phyloP scores from a whole-genome alignment of 169 alveolate genomes.

The Eimeria sp. region DNA sequence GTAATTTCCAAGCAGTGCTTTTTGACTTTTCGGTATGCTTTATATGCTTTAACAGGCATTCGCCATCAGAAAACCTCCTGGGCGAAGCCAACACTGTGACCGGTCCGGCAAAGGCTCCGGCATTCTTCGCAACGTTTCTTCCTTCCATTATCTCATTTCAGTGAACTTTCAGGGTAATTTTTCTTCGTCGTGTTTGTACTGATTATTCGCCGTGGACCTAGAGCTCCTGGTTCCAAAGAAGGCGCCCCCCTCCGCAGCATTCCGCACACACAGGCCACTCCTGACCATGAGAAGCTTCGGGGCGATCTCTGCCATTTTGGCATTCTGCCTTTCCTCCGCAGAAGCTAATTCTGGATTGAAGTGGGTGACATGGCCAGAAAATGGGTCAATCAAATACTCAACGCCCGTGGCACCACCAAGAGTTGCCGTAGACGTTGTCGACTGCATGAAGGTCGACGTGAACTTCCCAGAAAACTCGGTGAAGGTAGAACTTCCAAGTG shows the following conservation, averaged over 20 bases:
- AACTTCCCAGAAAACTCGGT: background rate
- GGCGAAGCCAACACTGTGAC: background rate
- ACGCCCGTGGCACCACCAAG: background rate
- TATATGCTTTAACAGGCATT: background rate
- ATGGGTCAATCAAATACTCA: conserved; percentile 35
- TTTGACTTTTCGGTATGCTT: background rate
- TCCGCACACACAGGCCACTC: background rate
- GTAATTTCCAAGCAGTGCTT: background rate
- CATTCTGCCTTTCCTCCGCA: conserved; percentile 15
- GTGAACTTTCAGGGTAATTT: background rate
- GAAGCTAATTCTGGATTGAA: background rate
- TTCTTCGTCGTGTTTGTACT: background rate
- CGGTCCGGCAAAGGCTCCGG: background rate
- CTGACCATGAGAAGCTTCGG: conserved; percentile 54
- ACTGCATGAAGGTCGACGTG: background rate
- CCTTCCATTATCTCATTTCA: conserved; percentile 29
- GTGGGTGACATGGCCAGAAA: conserved; percentile 3
- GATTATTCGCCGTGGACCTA: background rate
- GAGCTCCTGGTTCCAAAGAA: conserved; percentile 5
- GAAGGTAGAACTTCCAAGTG: background rate
- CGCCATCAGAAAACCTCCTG: background rate
- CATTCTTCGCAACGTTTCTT: conserved; percentile 10
- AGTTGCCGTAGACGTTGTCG: background rate
- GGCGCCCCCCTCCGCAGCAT: background rate
- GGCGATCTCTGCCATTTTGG: conserved; percentile 32